Conservation (phyloP, 805 yeast genomes). For the Soucietia sequanensis region DNA sequence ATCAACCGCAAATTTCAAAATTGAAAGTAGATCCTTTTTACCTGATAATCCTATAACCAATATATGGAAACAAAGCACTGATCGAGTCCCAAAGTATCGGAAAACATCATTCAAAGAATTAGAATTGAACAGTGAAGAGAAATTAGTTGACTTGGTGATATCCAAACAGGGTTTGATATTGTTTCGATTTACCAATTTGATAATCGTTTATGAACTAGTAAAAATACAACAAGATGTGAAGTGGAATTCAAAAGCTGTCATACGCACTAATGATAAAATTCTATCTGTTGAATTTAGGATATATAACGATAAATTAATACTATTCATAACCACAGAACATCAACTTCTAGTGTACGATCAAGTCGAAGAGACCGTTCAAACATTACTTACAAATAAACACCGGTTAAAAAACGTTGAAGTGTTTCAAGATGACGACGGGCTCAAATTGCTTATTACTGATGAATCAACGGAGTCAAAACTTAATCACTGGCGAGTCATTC, state of each 20-base stretch:
- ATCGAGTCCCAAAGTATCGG: too few relatives aligned
- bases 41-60: background rate
- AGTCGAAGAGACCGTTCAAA: background rate
- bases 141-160: background rate
- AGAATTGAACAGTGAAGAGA: background rate
- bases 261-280: background rate
- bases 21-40: background rate
- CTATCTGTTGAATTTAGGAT: background rate
- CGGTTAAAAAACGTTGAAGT: background rate
- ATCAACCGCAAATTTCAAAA: slow-evolving; percentile 1
- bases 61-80: background rate
- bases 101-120: background rate
- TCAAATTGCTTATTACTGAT: background rate
- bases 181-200: background rate
- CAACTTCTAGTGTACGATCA: background rate
- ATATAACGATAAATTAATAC: background rate
- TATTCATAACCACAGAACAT: background rate
- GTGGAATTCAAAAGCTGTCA: background rate
- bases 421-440: background rate
- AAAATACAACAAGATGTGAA: background rate
- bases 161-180: background rate
- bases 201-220: background rate
- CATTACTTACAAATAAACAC: background rate
- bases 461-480: background rate
- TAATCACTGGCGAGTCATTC: background rate